These are phyloP conservation scores for Limnanthes douglasii DNA, from an alignment of 345 rosid species.

Conservation along the genomic window DNA sequence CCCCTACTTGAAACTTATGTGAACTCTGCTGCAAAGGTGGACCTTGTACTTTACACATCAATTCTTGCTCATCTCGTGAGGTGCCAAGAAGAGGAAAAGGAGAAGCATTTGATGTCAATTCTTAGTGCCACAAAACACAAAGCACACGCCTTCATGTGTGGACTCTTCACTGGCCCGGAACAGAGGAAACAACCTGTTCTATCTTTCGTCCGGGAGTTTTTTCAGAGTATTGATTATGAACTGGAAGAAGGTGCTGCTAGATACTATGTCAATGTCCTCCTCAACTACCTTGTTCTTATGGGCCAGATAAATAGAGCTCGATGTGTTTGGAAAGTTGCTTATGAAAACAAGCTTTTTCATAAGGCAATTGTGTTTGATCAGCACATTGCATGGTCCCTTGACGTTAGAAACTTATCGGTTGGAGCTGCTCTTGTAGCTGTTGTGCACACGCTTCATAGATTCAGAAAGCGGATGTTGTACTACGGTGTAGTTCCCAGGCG, in stretches of 20 bases:
- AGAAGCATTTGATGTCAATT: conserved; percentile 78
- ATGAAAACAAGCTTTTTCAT: conserved; percentile 92
- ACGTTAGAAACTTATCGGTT: conserved; percentile 80
- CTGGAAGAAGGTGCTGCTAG: conserved; percentile 91
- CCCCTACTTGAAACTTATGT: conserved; percentile 87
- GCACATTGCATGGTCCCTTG: conserved; percentile 97
- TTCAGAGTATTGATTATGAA: conserved; percentile 86
- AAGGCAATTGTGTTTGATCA: conserved; percentile 96
- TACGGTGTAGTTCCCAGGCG: conserved; percentile 91
- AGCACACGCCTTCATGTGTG: conserved; percentile 81
- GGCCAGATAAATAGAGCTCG: conserved; percentile 93
- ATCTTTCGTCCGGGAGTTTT: conserved; percentile 75
- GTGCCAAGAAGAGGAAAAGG: conserved; percentile 82
- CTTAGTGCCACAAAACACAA: conserved; percentile 71
- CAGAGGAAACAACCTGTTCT: conserved; percentile 86
- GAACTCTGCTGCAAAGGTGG: conserved; percentile 74
- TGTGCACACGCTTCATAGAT: conserved; percentile 88
- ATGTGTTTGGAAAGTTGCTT: conserved; percentile 96
- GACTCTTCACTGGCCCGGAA: conserved; percentile 89
- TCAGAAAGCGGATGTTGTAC: conserved; percentile 88
- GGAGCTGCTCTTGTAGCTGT: conserved; percentile 98
- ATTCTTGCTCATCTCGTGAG: conserved; percentile 87
- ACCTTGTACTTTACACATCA: conserved; percentile 86
- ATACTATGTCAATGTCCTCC: conserved; percentile 85
- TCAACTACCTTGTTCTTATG: conserved; percentile 92